Evolutionary conservation across 371 early-diverging fungal genomes (phyloP).

Genomic region (Mucor lusitanicus): DNA sequence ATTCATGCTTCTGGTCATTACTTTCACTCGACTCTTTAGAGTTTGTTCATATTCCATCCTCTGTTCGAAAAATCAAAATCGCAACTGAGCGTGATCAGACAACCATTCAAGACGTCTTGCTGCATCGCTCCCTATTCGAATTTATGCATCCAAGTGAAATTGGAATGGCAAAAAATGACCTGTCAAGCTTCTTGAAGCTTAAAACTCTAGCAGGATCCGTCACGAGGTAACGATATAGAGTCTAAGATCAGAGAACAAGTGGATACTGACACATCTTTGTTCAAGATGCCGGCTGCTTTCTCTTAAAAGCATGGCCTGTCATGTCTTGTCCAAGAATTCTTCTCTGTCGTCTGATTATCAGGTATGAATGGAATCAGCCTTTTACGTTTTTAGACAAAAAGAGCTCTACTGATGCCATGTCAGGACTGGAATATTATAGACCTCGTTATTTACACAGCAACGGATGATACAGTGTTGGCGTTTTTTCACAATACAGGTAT

Average conservation of each 20-base stretch:
- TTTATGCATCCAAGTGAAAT: constrained; percentile 64
- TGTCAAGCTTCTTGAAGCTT: constrained; percentile 52
- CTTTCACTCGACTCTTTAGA: constrained; percentile 47
- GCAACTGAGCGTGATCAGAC: constrained; percentile 10
- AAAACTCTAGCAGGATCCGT: constrained; percentile 57
- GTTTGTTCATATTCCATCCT: constrained; percentile 50
- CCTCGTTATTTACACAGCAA: constrained; percentile 57
- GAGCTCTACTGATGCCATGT: not conserved
- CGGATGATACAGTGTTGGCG: constrained; percentile 53
- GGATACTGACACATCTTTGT: not conserved
- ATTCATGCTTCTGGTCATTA: constrained; percentile 53
- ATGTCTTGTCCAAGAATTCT: not conserved
- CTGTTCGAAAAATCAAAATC: constrained; percentile 18
- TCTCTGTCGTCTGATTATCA: not conserved
- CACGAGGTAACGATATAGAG: constrained; percentile 43
- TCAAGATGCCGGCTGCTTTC: not conserved
- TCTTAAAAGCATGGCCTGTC: not conserved
- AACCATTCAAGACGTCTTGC: constrained; percentile 38
- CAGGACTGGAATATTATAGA: constrained; percentile 49
- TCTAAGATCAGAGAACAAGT: not conserved
- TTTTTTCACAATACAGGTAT: constrained; percentile 54
- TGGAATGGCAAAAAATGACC: constrained; percentile 51
- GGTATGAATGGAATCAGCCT: not conserved
- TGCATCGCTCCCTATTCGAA: constrained; percentile 54
- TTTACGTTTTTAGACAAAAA: not conserved